Evolutionary conservation across 257 asterid genomes (phyloP).

Genomic region (Cruciata laevipes): DNA sequence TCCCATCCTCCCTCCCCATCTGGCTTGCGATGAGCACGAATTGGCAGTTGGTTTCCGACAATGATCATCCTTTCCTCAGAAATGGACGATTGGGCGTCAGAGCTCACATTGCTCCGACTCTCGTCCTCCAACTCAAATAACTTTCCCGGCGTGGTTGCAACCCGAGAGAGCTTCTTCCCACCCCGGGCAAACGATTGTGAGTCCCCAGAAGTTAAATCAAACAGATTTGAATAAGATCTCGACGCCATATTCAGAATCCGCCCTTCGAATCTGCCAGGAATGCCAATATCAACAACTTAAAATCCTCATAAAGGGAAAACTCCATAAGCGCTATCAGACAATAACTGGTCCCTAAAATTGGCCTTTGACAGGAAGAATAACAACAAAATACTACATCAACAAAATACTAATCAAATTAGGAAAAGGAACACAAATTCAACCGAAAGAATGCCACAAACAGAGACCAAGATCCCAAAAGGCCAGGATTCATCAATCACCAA

Average conservation of each 20-base stretch:
- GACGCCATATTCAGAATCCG: slow-evolving; percentile 43
- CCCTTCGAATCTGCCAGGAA: slow-evolving; percentile 1
- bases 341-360: not conserved
- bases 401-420: not conserved
- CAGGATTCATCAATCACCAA: not conserved
- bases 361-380: not conserved
- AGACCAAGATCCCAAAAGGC: slow-evolving; percentile 8
- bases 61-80: slow-evolving; percentile 68
- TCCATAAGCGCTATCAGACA: not conserved
- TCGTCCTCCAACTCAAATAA: slow-evolving; percentile 75
- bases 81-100: slow-evolving; percentile 72
- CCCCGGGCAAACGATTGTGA: slow-evolving; percentile 53
- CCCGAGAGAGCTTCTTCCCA: slow-evolving; percentile 55
- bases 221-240: slow-evolving; percentile 70
- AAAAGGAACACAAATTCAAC: not conserved
- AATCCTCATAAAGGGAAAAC: slow-evolving; percentile 13
- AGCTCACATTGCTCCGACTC: slow-evolving; percentile 51
- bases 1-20: slow-evolving; percentile 48
- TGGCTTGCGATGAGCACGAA: slow-evolving; percentile 42
- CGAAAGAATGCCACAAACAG: not conserved
- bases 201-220: slow-evolving; percentile 68
- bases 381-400: not conserved
- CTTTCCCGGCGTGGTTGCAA: slow-evolving; percentile 72
- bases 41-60: slow-evolving; percentile 79
- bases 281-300: not conserved